Base-by-base conservation (phyloP, 176 grass and related monocot genomes). In the Pontederia crassipes region DNA sequence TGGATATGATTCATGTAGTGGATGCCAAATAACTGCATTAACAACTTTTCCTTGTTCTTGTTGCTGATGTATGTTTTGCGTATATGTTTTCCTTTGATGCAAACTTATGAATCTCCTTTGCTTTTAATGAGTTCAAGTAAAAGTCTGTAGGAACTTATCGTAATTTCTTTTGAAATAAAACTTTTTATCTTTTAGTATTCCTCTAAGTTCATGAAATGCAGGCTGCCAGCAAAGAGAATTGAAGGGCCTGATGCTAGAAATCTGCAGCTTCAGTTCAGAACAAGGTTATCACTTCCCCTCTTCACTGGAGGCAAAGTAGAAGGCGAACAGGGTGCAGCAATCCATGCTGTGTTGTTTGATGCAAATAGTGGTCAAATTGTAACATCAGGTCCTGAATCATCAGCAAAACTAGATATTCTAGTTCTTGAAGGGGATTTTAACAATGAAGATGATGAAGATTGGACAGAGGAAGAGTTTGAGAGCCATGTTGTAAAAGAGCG, bases 211-310 rank as follows among this genome's bases (percentile, higher is more conserved):
- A 63, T 3, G 17, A 46, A 64, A 53, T 67, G n/a, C 65, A 68
- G 65, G 28, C 17, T 17, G 17, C 40, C 65, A 12, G 28, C 65
- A 0, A 54, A 67, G 17, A 49, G 9, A 55, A 67, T 67, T 45
- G 65, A 67, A 67, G 65, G 50, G 49, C 65, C 50, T 54, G 65
- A 18, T 20, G 65, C 28, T 16, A 68, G 29, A 45, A 55, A 18
- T 55, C 65, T 68, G 27, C 65, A 68, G 65, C 65, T 68, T 11
- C 65, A 55, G 16, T 68, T 68, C 51, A 54, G 51, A 51, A 54
- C 28, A 16, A 68, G 15, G 40, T 11, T 68, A 40, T 46, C 51
- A 9, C 28, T 17, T 17, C 27, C 49, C 3, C 24, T 55, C 12
- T 55, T 68, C 5, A 68, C 65, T 16, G 65, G 65, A 17, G 65